These are phyloP conservation scores for Asclepias syriaca DNA, from an alignment of 257 asterid genomes.

Conservation along the genomic window DNA sequence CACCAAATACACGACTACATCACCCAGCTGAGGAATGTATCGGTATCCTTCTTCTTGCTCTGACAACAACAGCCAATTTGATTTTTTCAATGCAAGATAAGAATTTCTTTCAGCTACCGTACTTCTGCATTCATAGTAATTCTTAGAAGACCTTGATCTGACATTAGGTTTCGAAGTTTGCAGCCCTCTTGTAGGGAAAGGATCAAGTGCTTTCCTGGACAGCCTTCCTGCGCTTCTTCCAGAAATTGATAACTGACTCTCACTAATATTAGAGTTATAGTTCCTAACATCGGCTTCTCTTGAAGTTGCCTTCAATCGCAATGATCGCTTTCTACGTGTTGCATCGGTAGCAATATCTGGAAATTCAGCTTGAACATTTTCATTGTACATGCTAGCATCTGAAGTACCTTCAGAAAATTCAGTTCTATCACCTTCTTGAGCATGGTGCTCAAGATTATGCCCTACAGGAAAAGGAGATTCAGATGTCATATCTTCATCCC, in stretches of 20 bases:
- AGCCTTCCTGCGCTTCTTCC: conserved; percentile 39
- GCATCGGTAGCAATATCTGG: conserved; percentile 74
- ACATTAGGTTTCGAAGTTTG: conserved; percentile 29
- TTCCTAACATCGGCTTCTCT: conserved; percentile 31
- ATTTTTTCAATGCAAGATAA: conserved; percentile 28
- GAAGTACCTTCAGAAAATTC: conserved; percentile 32
- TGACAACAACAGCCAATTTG: conserved; percentile 69
- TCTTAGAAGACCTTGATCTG: conserved; percentile 43
- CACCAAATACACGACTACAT: conserved; percentile 74
- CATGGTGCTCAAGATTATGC: conserved; percentile 24
- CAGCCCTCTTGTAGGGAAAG: conserved; percentile 34
- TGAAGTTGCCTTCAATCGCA: conserved; percentile 49
- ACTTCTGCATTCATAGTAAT: conserved; percentile 36
- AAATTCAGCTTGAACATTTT: conserved; percentile 35
- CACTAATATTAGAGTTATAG: conserved; percentile 27
- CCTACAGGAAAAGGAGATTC: conserved; percentile 22
- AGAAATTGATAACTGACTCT: conserved; percentile 39
- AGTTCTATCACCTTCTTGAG: conserved; percentile 21
- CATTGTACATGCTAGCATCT: conserved; percentile 26
- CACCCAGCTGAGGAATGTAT: conserved; percentile 96
- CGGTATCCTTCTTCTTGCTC: conserved; percentile 87
- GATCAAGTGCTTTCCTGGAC: conserved; percentile 35
- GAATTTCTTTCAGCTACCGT: conserved; percentile 30
- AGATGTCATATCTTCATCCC: conserved; percentile 34
- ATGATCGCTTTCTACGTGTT: conserved; percentile 64